These are phyloP conservation scores for Magnolia officinalis DNA, from an alignment of 164 flowering plant genomes.

Conservation along the genomic window DNA sequence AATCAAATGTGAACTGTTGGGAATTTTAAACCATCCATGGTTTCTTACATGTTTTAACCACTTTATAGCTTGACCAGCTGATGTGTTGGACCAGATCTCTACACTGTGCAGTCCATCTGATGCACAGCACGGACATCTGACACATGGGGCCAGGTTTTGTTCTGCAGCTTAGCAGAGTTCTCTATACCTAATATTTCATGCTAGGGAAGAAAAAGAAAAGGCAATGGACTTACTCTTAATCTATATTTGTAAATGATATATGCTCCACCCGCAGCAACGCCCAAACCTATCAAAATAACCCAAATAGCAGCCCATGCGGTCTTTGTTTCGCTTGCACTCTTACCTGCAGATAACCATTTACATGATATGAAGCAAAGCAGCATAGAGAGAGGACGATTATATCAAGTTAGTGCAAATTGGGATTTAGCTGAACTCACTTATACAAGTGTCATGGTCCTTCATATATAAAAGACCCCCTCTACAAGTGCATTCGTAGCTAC, in stretches of 20 bases:
- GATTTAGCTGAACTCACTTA: slow-evolving; percentile 47
- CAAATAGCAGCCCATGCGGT: slow-evolving; percentile 81
- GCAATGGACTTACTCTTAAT: slow-evolving; percentile 59
- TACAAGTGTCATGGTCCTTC: slow-evolving; percentile 85
- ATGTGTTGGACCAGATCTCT: neutral
- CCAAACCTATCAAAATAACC: slow-evolving; percentile 69
- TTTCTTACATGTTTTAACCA: no score
- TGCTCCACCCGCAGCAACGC: slow-evolving; percentile 68
- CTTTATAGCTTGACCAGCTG: no score
- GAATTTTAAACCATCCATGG: neutral
- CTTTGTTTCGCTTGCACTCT: slow-evolving; percentile 44
- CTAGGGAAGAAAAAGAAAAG: neutral
- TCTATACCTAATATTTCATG: neutral
- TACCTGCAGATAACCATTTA: slow-evolving; percentile 44
- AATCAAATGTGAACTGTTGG: neutral
- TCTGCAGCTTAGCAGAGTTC: no score
- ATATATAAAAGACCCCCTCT: slow-evolving; percentile 76
- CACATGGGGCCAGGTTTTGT: neutral
- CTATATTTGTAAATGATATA: slow-evolving; percentile 87
- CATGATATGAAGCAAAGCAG: slow-evolving; percentile 8
- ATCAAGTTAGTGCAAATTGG: neutral
- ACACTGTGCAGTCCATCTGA: neutral
- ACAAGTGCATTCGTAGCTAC: slow-evolving; percentile 76
- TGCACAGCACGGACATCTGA: neutral
- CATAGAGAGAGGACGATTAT: neutral